Evolutionary conservation across 2,329 filamentous ascomycete species (phyloP).

Genomic region (Fonsecaea pugnacius): DNA sequence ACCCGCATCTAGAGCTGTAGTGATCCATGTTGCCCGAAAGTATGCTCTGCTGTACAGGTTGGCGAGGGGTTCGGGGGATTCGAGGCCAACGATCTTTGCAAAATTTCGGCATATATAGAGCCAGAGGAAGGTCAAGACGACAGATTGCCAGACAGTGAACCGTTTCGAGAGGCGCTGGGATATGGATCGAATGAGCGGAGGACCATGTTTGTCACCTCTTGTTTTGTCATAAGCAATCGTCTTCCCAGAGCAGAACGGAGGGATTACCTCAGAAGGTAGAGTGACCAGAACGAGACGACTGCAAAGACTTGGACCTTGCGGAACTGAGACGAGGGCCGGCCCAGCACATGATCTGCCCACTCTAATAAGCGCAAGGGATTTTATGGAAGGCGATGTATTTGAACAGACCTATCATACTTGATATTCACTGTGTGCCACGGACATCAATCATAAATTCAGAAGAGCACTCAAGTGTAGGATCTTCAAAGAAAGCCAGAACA

Average conservation of each 20-base stretch:
- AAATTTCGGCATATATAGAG: constrained; percentile 93
- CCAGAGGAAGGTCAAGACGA: constrained; percentile 84
- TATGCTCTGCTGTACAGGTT: constrained; percentile 92
- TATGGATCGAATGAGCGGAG: constrained; percentile 71
- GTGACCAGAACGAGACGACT: constrained; percentile 88
- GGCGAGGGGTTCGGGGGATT: constrained; percentile 88
- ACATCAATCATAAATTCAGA: constrained; percentile 15
- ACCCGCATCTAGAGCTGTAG: constrained; percentile 90
- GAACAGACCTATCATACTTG: constrained; percentile 31
- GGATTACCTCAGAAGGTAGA: constrained; percentile 76
- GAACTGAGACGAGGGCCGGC: constrained; percentile 86
- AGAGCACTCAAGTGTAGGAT: constrained; percentile 2
- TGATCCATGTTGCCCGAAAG: constrained; percentile 95
- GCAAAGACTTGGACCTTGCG: constrained; percentile 89
- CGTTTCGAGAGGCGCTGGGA: constrained; percentile 72
- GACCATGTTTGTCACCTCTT: constrained; percentile 85
- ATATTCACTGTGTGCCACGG: neutral
- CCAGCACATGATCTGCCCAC: constrained; percentile 78
- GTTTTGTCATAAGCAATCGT: constrained; percentile 27
- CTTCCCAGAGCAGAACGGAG: constrained; percentile 3
- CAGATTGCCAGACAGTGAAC: constrained; percentile 86
- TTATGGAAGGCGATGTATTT: neutral
- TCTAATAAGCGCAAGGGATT: constrained; percentile 15
- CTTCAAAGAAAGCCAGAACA: constrained; percentile 23
- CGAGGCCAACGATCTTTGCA: constrained; percentile 85